phyloP scores from a whole-genome alignment of 1,284 basidiomycete species.

The Moesziomyces aphidis region DNA sequence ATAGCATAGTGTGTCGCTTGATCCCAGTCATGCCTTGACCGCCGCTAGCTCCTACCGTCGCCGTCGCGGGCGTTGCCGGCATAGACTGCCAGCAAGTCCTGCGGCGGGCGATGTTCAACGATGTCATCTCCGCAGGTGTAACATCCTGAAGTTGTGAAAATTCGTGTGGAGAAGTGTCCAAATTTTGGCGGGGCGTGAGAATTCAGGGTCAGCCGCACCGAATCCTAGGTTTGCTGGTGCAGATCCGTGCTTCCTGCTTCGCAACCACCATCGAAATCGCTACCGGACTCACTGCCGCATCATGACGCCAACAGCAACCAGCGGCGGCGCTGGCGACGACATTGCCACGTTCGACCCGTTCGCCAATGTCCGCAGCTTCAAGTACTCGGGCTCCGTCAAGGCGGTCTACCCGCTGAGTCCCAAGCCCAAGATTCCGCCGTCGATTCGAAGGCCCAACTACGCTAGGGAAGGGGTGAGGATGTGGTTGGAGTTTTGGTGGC shows the following conservation, averaged over 20 bases:
- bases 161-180: neutral
- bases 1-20: neutral
- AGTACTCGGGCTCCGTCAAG: conserved; percentile 59
- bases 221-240: too few species aligned
- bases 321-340: conserved; percentile 5
- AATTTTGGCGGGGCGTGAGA: neutral
- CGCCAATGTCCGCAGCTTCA: conserved; percentile 49
- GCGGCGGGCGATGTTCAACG: neutral
- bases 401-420: conserved; percentile 63
- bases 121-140: neutral
- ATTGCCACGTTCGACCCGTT: conserved; percentile 59
- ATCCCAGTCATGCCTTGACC: too few species aligned
- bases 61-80: neutral
- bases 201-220: neutral
- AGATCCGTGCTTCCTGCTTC: neutral
- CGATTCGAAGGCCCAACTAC: conserved; percentile 65
- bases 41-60: too few species aligned
- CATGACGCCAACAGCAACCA: conserved; percentile 34
- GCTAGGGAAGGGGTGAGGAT: conserved; percentile 65
- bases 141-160: neutral
- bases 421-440: conserved; percentile 59
- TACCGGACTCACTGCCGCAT: neutral
- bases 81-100: too few species aligned
- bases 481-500: conserved; percentile 49
- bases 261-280: conserved; percentile 8